phyloP scores from a whole-genome alignment of 2,329 filamentous ascomycete species.

The Lachnellula occidentalis region DNA sequence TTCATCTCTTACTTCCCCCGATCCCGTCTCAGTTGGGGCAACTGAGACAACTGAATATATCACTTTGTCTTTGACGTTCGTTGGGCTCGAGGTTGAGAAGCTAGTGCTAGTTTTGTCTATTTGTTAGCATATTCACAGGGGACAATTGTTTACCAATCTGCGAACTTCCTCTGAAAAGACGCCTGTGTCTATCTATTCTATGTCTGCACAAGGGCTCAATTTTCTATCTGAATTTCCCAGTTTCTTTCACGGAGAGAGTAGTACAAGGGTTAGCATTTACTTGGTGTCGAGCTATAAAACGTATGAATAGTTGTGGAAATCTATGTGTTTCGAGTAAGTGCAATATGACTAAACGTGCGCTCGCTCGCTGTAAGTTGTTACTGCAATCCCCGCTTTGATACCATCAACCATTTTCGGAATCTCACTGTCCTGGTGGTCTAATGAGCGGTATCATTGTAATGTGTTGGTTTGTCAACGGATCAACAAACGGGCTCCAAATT shows the following conservation, averaged over 20 bases:
- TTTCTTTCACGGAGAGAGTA: neutral
- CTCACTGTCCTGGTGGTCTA: too few species aligned
- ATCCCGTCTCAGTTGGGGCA: neutral
- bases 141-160: slow-evolving; percentile 6
- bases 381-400: too few species aligned
- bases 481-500: too few species aligned
- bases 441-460: too few species aligned
- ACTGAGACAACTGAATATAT: slow-evolving; percentile 1
- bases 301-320: too few species aligned
- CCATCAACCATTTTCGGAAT: too few species aligned
- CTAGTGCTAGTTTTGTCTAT: neutral
- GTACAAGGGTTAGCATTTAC: too few species aligned
- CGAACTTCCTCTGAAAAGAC: slow-evolving; percentile 9
- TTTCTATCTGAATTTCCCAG: slow-evolving; percentile 16
- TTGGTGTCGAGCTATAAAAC: too few species aligned
- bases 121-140: neutral
- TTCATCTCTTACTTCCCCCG: neutral
- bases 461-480: too few species aligned
- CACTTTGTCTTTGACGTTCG: slow-evolving; percentile 1
- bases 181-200: slow-evolving; percentile 15
- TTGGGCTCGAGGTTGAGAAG: slow-evolving; percentile 11
- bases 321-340: too few species aligned
- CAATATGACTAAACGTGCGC: too few species aligned
- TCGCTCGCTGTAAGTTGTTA: too few species aligned
- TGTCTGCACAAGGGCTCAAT: slow-evolving; percentile 37